Evolutionary conservation across 164 flowering plant species (phyloP).

Genomic region (Stephania yunnanensis): DNA sequence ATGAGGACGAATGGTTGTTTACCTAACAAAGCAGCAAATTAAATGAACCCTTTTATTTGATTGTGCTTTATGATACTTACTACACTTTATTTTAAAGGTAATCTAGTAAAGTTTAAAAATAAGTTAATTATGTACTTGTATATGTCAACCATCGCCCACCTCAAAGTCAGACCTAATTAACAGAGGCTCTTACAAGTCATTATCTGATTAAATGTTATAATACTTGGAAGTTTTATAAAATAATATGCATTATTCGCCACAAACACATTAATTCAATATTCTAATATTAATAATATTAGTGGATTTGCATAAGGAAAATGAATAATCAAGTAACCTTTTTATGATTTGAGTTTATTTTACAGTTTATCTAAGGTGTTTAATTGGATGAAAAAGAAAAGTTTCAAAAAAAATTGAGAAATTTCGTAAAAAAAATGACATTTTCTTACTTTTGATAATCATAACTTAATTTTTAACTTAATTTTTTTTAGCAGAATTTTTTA

Average conservation of each 20-base stretch:
- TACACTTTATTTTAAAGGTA: background rate
- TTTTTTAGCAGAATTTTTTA: too few relatives aligned
- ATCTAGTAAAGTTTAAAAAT: background rate
- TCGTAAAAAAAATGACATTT: background rate
- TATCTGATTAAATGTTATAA: background rate
- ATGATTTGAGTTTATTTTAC: background rate
- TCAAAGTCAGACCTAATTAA: background rate
- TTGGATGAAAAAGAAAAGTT: too few relatives aligned
- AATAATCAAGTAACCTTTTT: background rate
- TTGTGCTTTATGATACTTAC: background rate
- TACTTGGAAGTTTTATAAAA: background rate
- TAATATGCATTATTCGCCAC: background rate
- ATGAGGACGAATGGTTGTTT: background rate
- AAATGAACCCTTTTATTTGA: background rate
- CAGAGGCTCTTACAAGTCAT: conserved; percentile 2
- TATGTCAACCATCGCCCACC: background rate
- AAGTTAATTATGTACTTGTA: background rate
- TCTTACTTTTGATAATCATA: background rate
- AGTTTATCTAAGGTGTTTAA: too few relatives aligned
- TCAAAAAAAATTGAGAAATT: too few relatives aligned
- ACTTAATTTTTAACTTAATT: too few relatives aligned
- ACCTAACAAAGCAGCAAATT: background rate
- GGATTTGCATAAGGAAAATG: background rate
- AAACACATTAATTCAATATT: background rate
- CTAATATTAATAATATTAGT: background rate